Evolutionary conservation across 768 basidiomycete species (phyloP).

Genomic region (Boletellus sp.): DNA sequence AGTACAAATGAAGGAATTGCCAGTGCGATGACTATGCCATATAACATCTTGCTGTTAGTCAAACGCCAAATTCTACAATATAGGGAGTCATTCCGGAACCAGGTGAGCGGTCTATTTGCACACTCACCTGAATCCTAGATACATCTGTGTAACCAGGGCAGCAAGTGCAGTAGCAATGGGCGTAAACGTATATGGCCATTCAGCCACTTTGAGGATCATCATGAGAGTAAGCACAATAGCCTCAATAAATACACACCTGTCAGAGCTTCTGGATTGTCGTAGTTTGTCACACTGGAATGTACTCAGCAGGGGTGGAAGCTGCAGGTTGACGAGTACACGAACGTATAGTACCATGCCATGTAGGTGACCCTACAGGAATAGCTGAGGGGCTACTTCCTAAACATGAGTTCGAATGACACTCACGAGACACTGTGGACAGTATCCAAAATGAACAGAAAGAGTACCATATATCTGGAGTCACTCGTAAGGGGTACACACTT

Average conservation of each 20-base stretch:
- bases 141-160: conserved; percentile 48
- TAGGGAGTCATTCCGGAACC: too few species aligned
- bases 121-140: conserved; percentile 33
- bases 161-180: conserved; percentile 44
- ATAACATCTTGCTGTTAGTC: too few species aligned
- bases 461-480: conserved; percentile 6
- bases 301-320: not conserved
- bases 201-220: conserved; percentile 26
- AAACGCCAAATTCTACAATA: not conserved
- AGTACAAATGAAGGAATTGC: too few species aligned
- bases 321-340: not conserved
- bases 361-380: conserved; percentile 1
- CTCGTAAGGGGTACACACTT: not conserved
- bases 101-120: too few species aligned
- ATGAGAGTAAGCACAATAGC: not conserved
- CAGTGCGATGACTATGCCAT: too few species aligned
- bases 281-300: conserved; percentile 12
- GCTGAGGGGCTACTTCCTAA: not conserved
- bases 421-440: conserved; percentile 14
- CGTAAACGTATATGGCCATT: conserved; percentile 51
- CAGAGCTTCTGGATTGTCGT: conserved; percentile 9
- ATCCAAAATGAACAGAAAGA: conserved; percentile 11
- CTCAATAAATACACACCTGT: not conserved
- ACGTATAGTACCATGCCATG: conserved; percentile 8
- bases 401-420: not conserved